Base-by-base conservation (phyloP, 2,329 filamentous ascomycete genomes). In the Colletotrichum horii region DNA sequence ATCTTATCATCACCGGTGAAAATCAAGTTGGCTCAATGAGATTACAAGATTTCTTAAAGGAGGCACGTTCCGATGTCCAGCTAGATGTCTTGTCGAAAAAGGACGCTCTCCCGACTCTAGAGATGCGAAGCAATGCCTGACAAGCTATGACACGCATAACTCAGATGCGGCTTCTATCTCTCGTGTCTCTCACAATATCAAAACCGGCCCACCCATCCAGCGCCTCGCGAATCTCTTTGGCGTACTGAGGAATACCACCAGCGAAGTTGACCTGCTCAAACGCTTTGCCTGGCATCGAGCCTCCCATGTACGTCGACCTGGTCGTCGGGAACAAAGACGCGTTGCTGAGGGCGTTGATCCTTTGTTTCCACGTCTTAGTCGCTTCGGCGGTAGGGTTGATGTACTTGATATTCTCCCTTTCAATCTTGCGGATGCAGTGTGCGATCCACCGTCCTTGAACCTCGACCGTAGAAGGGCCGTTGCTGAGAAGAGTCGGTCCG, bases 401-500 rank as follows among this genome's bases (percentile, higher is more conserved):
- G 69, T 87, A 88, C 77, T 86, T 87, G 79, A 91, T 83, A 1
- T 81, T 80, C 55, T 89, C 83, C 2, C 78, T 77, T 77, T 85
- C 81, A 77, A 91, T 88, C 80, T 89, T 86, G 43, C 84, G 81
- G 70, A 93, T 89, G 58, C 81, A 80, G 62, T 89, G 87, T 19
- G 85, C 83, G 70, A 92, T 88, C 89, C 89, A 92, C 0, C 89
- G 83, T 3, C 89, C 91, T 78, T 93, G 91, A 2, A 90, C 79
- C 76, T 92, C 89, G 9, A 89, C 86, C 2, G 84, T 87, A 1
- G 87, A 86, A 0, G 91, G 91, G 0, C 90, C 91, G 77, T 92
- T 93, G 79, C 85, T 81, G 7, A 92, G 83, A 0, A 89, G 85
- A 0, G 90, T 91, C 0, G 91, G 91, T 0, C 84, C 89, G n/a